Percentiles rank a stretch among this genome's conserved stretches.
Conservation (phyloP, 2,329 filamentous ascomycete genomes). For the Penicillium nordicum region DNA sequence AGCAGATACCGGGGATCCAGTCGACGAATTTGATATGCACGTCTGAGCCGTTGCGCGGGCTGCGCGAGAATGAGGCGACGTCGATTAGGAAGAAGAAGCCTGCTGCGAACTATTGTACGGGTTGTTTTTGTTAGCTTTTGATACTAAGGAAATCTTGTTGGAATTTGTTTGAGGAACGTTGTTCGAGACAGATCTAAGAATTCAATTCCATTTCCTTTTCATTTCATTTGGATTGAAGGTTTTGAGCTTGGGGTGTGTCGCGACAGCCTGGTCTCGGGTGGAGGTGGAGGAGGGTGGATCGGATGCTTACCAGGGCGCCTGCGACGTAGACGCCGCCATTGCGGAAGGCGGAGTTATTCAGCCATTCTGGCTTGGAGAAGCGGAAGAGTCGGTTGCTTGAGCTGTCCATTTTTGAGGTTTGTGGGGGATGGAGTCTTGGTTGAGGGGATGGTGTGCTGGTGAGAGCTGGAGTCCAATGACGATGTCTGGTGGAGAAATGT, state of each 20-base stretch:
- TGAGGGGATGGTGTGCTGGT: neutral
- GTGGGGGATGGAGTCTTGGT: neutral
- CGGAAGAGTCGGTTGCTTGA: conserved; percentile 61
- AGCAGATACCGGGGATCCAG: conserved; percentile 70
- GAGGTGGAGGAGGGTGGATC: conserved; percentile 6
- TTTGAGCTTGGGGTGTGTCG: neutral
- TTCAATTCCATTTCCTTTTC: neutral
- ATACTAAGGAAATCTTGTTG: neutral
- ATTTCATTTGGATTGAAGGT: neutral
- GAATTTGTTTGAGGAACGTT: too few species aligned
- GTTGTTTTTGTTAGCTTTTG: neutral
- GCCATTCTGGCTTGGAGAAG: conserved; percentile 64
- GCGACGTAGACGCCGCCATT: conserved; percentile 64
- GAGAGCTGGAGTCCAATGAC: conserved; percentile 21
- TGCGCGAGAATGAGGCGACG: conserved; percentile 61
- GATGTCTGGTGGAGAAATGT: conserved; percentile 17
- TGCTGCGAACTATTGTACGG: conserved; percentile 57
- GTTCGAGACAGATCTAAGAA: neutral
- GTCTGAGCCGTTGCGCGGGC: conserved; percentile 57
- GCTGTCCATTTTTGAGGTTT: conserved; percentile 34
- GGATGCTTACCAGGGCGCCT: conserved; percentile 58
- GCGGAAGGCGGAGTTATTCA: conserved; percentile 62
- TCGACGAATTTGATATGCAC: conserved; percentile 68
- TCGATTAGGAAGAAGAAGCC: conserved; percentile 69
- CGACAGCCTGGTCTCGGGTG: neutral